phyloP scores from a whole-genome alignment of 805 yeast genomes.

The Metschnikowia borealis region DNA sequence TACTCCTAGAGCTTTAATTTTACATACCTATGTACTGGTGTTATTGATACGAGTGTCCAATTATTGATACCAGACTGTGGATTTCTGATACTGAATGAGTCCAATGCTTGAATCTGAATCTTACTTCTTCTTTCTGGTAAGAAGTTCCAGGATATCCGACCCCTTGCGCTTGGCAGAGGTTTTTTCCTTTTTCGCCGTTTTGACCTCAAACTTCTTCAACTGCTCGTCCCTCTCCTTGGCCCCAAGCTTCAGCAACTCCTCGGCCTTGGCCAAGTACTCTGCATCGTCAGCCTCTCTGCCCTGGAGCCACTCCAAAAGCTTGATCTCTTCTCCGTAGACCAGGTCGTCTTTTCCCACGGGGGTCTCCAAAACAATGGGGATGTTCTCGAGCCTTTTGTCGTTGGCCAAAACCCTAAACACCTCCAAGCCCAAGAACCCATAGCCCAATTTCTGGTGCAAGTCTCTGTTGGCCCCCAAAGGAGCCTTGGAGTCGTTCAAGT shows the following conservation, averaged over 20 bases:
- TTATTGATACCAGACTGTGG: too few relatives aligned
- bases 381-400: conserved; percentile 50
- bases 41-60: too few relatives aligned
- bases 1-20: too few relatives aligned
- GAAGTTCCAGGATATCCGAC: conserved; percentile 19
- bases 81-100: too few relatives aligned
- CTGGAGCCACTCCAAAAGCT: conserved; percentile 75
- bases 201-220: conserved; percentile 58
- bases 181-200: conserved; percentile 32
- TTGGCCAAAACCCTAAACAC: conserved; percentile 77
- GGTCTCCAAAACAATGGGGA: conserved; percentile 86
- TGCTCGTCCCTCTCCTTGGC: conserved; percentile 68
- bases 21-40: too few relatives aligned
- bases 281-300: conserved; percentile 51
- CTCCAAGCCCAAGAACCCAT: conserved; percentile 86
- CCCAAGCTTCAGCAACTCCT: conserved; percentile 55
- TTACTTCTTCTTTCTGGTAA: conserved; percentile 16
- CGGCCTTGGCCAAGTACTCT: conserved; percentile 48
- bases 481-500: conserved; percentile 91
- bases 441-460: conserved; percentile 83
- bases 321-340: conserved; percentile 75
- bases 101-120: too few relatives aligned
- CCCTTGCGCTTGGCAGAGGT: conserved; percentile 15
- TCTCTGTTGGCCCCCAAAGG: conserved; percentile 89
- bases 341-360: conserved; percentile 68